Conservation (phyloP, 305 asterid species). For the Solanum hybrid region DNA sequence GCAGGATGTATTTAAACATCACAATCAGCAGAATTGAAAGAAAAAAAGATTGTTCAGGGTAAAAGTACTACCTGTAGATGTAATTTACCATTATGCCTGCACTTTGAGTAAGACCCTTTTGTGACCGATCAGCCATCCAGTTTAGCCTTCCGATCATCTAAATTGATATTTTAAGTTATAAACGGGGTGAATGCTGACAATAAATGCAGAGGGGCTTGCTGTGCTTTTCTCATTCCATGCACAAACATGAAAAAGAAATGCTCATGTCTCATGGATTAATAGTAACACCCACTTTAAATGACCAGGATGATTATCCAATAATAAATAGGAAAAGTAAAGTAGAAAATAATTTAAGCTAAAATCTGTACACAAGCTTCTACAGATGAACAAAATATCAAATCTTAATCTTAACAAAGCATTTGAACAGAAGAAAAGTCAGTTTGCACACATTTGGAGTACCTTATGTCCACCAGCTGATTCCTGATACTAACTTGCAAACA, state of each 20-base stretch:
- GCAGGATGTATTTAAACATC: neutral
- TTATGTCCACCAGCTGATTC: neutral
- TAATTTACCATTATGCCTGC: slow-evolving; percentile 95
- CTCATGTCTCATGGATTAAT: neutral
- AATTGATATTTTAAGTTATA: neutral
- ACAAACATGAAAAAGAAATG: neutral
- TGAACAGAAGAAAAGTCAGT: neutral
- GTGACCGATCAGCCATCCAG: slow-evolving; percentile 95
- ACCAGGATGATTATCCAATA: neutral
- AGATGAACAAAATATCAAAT: neutral
- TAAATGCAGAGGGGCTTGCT: neutral
- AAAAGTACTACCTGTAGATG: slow-evolving; percentile 54
- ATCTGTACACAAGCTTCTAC: neutral
- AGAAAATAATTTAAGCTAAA: neutral
- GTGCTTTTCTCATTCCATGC: neutral
- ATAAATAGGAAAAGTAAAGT: neutral
- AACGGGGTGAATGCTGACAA: neutral
- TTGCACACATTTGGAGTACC: neutral
- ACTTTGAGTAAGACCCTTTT: slow-evolving; percentile 72
- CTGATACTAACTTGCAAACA: neutral
- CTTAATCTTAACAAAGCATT: neutral
- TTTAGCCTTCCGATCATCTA: slow-evolving; percentile 85
- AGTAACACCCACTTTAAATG: neutral
- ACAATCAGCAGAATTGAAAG: neutral
- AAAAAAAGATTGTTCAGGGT: neutral